phyloP scores from a whole-genome alignment of 2,329 filamentous ascomycete species.

The Talaromyces sp. region DNA sequence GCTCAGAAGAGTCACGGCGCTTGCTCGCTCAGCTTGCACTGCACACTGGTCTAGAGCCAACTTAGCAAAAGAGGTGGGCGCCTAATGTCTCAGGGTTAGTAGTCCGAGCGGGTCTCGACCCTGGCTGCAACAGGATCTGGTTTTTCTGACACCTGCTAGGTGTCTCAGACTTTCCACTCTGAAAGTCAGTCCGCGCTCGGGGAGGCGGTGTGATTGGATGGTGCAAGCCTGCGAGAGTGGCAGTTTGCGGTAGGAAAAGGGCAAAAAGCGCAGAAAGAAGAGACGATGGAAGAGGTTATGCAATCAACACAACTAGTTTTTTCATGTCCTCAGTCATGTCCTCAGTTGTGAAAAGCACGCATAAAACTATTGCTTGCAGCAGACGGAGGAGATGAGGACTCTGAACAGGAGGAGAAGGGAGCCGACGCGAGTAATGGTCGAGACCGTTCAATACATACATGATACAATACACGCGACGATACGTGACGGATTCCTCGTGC shows the following conservation, averaged over 20 bases:
- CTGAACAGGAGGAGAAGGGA: neutral
- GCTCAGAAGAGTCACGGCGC: neutral
- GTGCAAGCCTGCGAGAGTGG: neutral
- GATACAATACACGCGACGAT: neutral
- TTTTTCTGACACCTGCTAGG: conserved; percentile 1
- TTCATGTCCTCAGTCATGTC: neutral
- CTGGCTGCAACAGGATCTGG: neutral
- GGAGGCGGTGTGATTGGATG: conserved; percentile 4
- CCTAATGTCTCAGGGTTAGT: conserved; percentile 12
- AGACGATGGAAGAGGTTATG: neutral
- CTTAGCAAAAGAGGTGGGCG: conserved; percentile 4
- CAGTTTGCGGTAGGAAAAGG: neutral
- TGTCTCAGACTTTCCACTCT: conserved; percentile 6
- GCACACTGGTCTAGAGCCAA: neutral
- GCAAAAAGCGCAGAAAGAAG: neutral
- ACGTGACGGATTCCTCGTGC: neutral
- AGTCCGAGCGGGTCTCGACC: conserved; percentile 11
- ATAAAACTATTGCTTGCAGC: neutral
- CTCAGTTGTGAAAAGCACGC: too few relatives aligned
- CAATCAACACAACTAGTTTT: neutral
- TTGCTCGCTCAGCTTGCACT: conserved; percentile 7
- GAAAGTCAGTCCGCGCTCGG: conserved; percentile 3
- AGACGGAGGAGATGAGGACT: neutral
- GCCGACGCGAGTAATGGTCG: conserved; percentile 1
- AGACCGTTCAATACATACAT: neutral